Evolutionary conservation across 73 alveolate species (phyloP), one percentile per base, ranked within the genome.

Genomic region (Diophrys appendiculata): DNA sequence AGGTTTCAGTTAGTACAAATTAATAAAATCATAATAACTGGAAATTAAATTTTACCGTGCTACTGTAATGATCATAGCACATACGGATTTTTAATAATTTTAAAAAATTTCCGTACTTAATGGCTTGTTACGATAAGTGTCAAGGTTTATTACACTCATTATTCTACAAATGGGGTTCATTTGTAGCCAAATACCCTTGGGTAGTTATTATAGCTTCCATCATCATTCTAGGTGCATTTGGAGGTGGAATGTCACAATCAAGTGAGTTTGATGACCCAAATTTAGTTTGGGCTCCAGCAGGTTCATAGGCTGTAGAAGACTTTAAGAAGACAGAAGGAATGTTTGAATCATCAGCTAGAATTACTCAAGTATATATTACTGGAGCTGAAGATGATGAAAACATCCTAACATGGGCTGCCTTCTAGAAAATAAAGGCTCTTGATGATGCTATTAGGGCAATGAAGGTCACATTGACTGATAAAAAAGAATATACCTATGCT

Each of bases 371-470:
- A 54, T 67, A 67, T 29, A 31, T 28, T 3, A 31, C 23, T 3
- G 75, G 54, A 3, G 1, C 23, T 8, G 3, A 25, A 26, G 75
- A 28, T 3, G 31, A 29, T n/a, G 52, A 67, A 3, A 67, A 67
- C 31, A 2, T 67, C 75, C 5, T 67, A 3, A 67, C 43, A 2
- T 23, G 31, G 53, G 24, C 23, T 1, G 24, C 5, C 54, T 23
- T 67, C 2, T 5, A 67, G 52, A 2, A 23, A 1, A 14, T 67
- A 27, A 67, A 67, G 54, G 24, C 43, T 3, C 54, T 67, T 28
- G 75, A 67, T 29, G 75, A 67, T 67, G 75, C 25, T 1, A 67
- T 67, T n/a, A 67, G 31, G 29, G 65, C 65, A 11, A 52, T 52
- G 65, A 18, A 43, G 18, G 60, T 43, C 18, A 26, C 75, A 27